A percentile compares a stretch with the other conserved stretches of the same genome.
Evolutionary conservation across 345 rosid species (phyloP).

Genomic region (Bretschneidera sinensis): DNA sequence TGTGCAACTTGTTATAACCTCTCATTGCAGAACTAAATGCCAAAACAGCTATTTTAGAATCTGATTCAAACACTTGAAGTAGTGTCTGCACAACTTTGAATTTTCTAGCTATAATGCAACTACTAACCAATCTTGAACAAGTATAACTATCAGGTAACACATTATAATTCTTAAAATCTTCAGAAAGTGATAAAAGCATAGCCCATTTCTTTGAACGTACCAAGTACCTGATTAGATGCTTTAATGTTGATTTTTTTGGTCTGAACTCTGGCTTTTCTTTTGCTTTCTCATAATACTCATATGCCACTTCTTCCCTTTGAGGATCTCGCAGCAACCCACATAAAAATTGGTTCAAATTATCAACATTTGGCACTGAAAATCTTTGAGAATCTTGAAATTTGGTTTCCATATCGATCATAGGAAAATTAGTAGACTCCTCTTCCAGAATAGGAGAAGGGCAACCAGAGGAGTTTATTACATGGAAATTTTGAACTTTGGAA

Average conservation of each 20-base stretch:
- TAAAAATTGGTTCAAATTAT: conserved; percentile 38
- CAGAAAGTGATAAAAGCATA: conserved; percentile 37
- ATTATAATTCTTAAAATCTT: conserved; percentile 45
- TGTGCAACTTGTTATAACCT: conserved; percentile 75
- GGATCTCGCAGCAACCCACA: conserved; percentile 42
- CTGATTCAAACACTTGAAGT: conserved; percentile 42
- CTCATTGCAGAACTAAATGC: conserved; percentile 64
- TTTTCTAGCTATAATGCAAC: conserved; percentile 53
- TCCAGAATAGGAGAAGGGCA: conserved; percentile 48
- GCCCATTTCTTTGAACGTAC: conserved; percentile 56
- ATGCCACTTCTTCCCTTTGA: conserved; percentile 34
- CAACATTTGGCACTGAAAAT: conserved; percentile 22
- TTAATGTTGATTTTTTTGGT: conserved; percentile 40
- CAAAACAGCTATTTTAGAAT: conserved; percentile 32
- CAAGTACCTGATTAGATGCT: conserved; percentile 57
- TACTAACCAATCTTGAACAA: conserved; percentile 49
- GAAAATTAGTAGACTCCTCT: conserved; percentile 31
- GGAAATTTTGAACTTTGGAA: conserved; percentile 30
- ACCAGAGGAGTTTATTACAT: conserved; percentile 27
- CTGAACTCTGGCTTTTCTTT: conserved; percentile 43
- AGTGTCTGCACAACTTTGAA: conserved; percentile 43
- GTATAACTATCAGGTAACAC: conserved; percentile 57
- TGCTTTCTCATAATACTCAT: conserved; percentile 55
- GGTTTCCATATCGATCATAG: conserved; percentile 6
- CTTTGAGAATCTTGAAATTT: conserved; percentile 27